phyloP scores from a whole-genome alignment of 2,329 filamentous ascomycete species.

The Pseudophaeomoniella oleicola region DNA sequence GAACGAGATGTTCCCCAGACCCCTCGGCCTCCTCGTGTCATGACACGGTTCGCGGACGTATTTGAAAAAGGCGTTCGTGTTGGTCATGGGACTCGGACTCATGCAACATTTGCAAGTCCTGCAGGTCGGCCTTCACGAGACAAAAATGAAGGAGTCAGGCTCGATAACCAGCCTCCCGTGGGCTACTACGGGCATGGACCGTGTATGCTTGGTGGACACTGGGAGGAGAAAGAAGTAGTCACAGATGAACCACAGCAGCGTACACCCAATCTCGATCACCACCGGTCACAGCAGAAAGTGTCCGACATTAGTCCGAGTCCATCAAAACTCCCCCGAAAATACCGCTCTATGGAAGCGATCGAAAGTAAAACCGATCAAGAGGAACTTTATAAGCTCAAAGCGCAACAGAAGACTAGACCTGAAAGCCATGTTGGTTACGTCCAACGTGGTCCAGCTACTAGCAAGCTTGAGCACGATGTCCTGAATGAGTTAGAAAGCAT shows the following conservation, averaged over 20 bases:
- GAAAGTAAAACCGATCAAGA: constrained; percentile 2
- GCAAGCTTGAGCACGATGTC: constrained; percentile 4
- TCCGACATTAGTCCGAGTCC: neutral
- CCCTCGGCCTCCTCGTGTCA: constrained; percentile 3
- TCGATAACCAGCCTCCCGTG: constrained; percentile 4
- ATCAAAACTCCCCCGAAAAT: constrained; percentile 1
- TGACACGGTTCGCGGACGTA: constrained; percentile 1
- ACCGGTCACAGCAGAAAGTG: neutral
- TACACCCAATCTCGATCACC: neutral
- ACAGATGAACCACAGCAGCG: neutral
- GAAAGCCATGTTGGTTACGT: too few relatives aligned
- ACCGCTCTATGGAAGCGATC: constrained; percentile 7
- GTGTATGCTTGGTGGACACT: neutral
- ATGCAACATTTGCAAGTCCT: constrained; percentile 4
- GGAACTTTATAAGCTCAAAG: too few relatives aligned
- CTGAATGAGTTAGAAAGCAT: constrained; percentile 11
- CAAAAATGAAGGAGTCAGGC: constrained; percentile 5
- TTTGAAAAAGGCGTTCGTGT: neutral
- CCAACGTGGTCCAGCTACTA: too few relatives aligned
- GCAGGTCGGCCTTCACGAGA: constrained; percentile 3
- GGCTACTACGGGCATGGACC: neutral
- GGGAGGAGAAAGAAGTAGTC: neutral
- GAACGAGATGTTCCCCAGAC: constrained; percentile 4
- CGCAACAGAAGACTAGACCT: too few relatives aligned
- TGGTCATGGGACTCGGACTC: constrained; percentile 3